A percentile compares a stretch with the other conserved stretches of the same genome.
phyloP scores from a whole-genome alignment of 345 rosid species.

The Euphorbia tirucalli region DNA sequence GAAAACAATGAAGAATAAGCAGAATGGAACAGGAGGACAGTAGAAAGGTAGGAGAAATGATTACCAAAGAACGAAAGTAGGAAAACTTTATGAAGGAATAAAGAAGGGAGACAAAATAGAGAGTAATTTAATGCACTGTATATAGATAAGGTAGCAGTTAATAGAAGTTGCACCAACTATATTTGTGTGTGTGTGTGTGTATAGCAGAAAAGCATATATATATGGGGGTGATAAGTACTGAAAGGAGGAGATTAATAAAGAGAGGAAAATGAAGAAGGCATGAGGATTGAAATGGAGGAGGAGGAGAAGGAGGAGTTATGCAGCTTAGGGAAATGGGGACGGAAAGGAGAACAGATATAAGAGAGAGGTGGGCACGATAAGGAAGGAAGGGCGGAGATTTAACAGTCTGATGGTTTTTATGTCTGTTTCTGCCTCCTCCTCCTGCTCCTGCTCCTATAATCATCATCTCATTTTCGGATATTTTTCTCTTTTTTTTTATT shows the following conservation, averaged over 20 bases:
- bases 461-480: too few species aligned
- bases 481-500: too few species aligned
- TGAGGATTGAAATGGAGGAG: constrained; percentile 15
- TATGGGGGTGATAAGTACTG: neutral
- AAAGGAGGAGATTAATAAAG: constrained; percentile 8
- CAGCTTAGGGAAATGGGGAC: constrained; percentile 9
- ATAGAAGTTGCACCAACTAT: constrained; percentile 7
- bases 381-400: constrained; percentile 99
- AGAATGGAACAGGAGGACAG: neutral
- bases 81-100: constrained; percentile 13
- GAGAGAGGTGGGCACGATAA: constrained; percentile 61
- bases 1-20: neutral
- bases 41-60: neutral
- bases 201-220: neutral
- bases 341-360: constrained; percentile 14
- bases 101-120: neutral
- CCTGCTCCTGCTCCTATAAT: too few species aligned
- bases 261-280: constrained; percentile 25
- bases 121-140: constrained; percentile 20
- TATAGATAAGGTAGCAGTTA: neutral
- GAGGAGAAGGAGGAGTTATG: too few species aligned
- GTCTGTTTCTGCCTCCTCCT: constrained; percentile 42
- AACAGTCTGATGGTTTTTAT: constrained; percentile 55
- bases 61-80: constrained; percentile 31
- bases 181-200: neutral